Percentiles rank a stretch among this genome's conserved stretches.
These are phyloP conservation scores for Skeletonema costatum DNA, from an alignment of 108 stramenopile genomes.

Conservation along the genomic window DNA sequence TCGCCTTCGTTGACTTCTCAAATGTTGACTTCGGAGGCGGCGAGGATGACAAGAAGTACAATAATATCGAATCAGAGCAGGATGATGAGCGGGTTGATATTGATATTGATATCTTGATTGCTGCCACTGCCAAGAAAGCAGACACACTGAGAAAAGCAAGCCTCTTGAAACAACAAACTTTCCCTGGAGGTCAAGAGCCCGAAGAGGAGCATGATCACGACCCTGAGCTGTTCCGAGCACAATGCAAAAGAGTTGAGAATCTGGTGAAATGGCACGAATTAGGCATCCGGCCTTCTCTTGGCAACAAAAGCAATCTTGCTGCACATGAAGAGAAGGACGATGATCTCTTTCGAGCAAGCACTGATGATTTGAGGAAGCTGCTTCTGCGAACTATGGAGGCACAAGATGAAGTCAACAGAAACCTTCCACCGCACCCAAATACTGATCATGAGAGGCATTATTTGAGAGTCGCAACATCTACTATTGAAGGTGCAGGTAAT, in stretches of 20 bases:
- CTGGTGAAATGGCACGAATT: conserved; percentile 38
- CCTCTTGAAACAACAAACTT: not conserved
- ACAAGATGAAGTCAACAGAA: conserved; percentile 43
- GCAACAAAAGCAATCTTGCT: conserved; percentile 19
- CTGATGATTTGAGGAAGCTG: conserved; percentile 28
- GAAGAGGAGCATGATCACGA: conserved; percentile 8
- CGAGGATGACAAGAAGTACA: not conserved
- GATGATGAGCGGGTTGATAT: not conserved
- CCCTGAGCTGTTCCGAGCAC: conserved; percentile 24
- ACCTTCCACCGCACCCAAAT: conserved; percentile 34
- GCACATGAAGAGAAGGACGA: conserved; percentile 32
- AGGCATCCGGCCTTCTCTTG: conserved; percentile 36
- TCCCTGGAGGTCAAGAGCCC: conserved; percentile 26
- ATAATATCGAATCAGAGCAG: not conserved
- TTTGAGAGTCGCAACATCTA: conserved; percentile 31
- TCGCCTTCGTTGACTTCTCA: conserved; percentile 34
- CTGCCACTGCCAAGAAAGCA: not conserved
- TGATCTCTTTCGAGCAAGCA: conserved; percentile 20
- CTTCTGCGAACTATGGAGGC: conserved; percentile 35
- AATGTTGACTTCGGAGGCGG: conserved; percentile 32
- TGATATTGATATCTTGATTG: not conserved
- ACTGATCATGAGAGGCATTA: conserved; percentile 21
- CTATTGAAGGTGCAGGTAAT: conserved; percentile 38
- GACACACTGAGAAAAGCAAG: not conserved
- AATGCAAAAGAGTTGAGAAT: conserved; percentile 28